Conservation (phyloP, 345 rosid species). For the Sapria himalayana region DNA sequence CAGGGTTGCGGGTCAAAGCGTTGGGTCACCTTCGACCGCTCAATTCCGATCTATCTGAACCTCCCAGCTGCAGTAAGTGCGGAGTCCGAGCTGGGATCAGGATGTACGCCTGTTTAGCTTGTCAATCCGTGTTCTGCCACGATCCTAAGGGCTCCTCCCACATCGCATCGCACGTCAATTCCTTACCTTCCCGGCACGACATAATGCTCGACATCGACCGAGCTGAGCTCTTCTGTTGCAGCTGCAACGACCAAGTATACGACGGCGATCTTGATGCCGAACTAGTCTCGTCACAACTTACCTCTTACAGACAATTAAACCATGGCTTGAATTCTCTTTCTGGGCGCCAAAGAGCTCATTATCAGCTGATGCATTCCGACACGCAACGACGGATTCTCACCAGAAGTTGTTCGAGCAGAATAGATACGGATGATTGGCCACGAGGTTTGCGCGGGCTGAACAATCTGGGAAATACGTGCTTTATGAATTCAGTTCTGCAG, state of each 20-base stretch:
- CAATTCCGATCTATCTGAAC: conserved; percentile 28
- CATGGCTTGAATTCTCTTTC: conserved; percentile 15
- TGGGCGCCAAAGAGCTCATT: conserved; percentile 43
- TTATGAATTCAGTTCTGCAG: conserved; percentile 86
- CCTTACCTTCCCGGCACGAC: conserved; percentile 39
- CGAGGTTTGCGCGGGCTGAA: conserved; percentile 71
- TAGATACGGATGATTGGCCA: conserved; percentile 16
- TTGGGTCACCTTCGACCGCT: conserved; percentile 34
- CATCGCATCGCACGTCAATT: conserved; percentile 35
- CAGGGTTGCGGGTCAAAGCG: conserved; percentile 37
- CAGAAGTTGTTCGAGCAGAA: conserved; percentile 21
- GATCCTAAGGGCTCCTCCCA: too few relatives aligned
- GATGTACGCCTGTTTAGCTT: conserved; percentile 48
- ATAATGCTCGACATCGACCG: conserved; percentile 61
- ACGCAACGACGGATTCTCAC: conserved; percentile 45
- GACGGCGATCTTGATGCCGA: conserved; percentile 62
- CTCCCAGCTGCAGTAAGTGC: conserved; percentile 29
- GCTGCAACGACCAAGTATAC: conserved; percentile 69
- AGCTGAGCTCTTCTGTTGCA: conserved; percentile 69
- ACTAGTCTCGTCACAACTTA: conserved; percentile 30
- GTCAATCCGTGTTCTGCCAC: conserved; percentile 55
- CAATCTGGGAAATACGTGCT: conserved; percentile 76
- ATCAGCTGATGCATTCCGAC: conserved; percentile 29
- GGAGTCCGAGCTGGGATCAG: conserved; percentile 17
- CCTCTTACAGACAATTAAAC: conserved; percentile 13